Evolutionary conservation across 2,329 filamentous ascomycete species (phyloP).

Genomic region (Bimuria novae-zelandiae): DNA sequence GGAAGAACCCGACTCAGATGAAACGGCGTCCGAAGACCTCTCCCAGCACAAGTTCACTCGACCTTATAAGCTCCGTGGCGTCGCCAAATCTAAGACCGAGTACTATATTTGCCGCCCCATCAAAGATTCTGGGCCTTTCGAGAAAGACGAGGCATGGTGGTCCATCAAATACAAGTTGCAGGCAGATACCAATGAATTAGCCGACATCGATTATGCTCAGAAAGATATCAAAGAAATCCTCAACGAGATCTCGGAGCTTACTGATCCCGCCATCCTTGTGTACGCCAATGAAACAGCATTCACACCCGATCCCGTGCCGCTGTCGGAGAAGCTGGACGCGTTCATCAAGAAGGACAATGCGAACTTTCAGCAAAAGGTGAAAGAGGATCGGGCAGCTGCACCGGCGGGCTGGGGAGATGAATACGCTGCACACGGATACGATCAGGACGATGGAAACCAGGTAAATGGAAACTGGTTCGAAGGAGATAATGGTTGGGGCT

Average conservation of each 20-base stretch:
- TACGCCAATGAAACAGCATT: slow-evolving; percentile 59
- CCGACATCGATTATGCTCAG: slow-evolving; percentile 45
- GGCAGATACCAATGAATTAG: slow-evolving; percentile 23
- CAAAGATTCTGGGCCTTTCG: slow-evolving; percentile 17
- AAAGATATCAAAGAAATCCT: slow-evolving; percentile 59
- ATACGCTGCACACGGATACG: no score
- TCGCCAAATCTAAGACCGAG: slow-evolving; percentile 62
- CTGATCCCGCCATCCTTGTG: slow-evolving; percentile 63
- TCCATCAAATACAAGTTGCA: slow-evolving; percentile 37
- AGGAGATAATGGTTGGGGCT: slow-evolving; percentile 23
- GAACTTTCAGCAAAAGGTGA: slow-evolving; percentile 40
- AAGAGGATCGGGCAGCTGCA: slow-evolving; percentile 18
- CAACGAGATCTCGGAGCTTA: slow-evolving; percentile 51
- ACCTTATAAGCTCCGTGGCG: slow-evolving; percentile 62
- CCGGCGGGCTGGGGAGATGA: background rate
- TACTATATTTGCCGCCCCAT: slow-evolving; percentile 59
- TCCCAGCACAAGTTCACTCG: slow-evolving; percentile 25
- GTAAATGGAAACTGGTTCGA: slow-evolving; percentile 25
- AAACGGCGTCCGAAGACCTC: slow-evolving; percentile 35
- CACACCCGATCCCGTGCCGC: slow-evolving; percentile 19
- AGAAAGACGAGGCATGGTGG: slow-evolving; percentile 40
- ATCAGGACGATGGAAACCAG: background rate
- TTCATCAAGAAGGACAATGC: slow-evolving; percentile 58
- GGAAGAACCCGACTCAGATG: slow-evolving; percentile 31
- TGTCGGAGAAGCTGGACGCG: slow-evolving; percentile 34